Percentiles rank a stretch among this genome's conserved stretches.
These are phyloP conservation scores for Exserohilum rostratum DNA, from an alignment of 2,329 filamentous ascomycete species.

Conservation along the genomic window DNA sequence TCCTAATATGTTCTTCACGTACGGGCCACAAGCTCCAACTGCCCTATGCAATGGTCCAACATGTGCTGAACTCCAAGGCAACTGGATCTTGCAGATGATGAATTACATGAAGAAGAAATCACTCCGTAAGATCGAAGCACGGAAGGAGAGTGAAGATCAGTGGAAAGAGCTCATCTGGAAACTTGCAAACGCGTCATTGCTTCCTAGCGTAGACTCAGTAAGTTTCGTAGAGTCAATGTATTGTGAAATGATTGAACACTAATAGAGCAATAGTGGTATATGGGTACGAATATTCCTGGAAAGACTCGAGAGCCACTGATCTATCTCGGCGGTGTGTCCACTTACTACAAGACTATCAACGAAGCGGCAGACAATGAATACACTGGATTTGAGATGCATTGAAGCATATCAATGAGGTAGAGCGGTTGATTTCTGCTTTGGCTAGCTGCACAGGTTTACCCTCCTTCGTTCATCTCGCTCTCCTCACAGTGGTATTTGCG, in stretches of 20 bases:
- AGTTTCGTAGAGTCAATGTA: background rate
- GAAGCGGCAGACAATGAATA: constrained; percentile 24
- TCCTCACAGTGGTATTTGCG: too few relatives aligned
- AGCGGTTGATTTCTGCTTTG: too few relatives aligned
- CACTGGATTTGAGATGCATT: constrained; percentile 20
- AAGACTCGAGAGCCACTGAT: constrained; percentile 61
- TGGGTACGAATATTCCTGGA: constrained; percentile 62
- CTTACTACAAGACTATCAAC: constrained; percentile 27
- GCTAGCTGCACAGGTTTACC: too few relatives aligned
- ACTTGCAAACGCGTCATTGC: constrained; percentile 54
- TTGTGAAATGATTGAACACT: background rate
- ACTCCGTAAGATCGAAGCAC: constrained; percentile 60
- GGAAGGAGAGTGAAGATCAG: constrained; percentile 51
- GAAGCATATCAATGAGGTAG: too few relatives aligned
- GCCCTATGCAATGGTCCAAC: constrained; percentile 63
- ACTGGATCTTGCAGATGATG: constrained; percentile 62
- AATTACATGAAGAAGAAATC: constrained; percentile 54
- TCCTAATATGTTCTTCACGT: constrained; percentile 50
- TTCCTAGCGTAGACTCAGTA: constrained; percentile 52
- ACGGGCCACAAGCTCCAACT: constrained; percentile 64
- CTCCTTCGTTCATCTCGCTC: too few relatives aligned
- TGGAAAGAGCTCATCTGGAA: constrained; percentile 61
- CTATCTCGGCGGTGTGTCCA: constrained; percentile 49
- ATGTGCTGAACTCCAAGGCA: constrained; percentile 61
- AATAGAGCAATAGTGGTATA: constrained; percentile 52